Base-by-base conservation (phyloP, 2,329 filamentous ascomycete genomes). In the Thielaviopsis ethacetica region DNA sequence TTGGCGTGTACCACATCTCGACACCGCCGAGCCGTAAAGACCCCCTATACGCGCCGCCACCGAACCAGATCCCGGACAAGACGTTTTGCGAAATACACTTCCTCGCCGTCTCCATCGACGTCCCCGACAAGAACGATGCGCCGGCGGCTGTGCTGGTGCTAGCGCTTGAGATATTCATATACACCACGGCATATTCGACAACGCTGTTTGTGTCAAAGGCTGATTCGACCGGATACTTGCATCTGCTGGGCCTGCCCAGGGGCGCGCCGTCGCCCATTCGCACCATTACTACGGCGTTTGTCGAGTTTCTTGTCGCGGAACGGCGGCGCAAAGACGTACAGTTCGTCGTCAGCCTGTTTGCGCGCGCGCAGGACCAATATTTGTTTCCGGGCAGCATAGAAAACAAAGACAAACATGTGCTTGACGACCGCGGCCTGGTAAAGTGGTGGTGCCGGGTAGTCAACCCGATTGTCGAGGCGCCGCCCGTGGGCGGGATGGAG, bases 131-230 rank as follows among this genome's bases (percentile, higher is more conserved):
- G 6, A 41, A 65, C 1, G 50, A 52, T 19, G 60, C 59, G 2
- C 62, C 65, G 4, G 70, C 67, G 19, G 76, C 82, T 62, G 77
- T 94, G 1, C 72, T 96, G 6, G 77, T 91, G 9, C 84, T 95
- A 61, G 91, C 86, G 17, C 78, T 98, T 63, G 93, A 98, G 68
- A 77, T 96, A 56, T 78, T 93, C 65, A 80, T 98, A 62, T 98
- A 94, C 71, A 86, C 83, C 0, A 95, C 91, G 0, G 79, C 81
- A 53, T 79, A 81, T 65, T 80, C 89, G 24, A 95, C 86, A 1
- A 96, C 88, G 3, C 79, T 97, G 58, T 98, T 98, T 69, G 85
- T 98, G 24, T 91, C 91, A 63, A 98, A 98, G 71, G 93, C 93
- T 54, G 93, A 98, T 72, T 96, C 93, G 10, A 96, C 91, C 0